Percentiles rank a stretch among this genome's conserved stretches.
Conservation (phyloP, 108 stramenopile species). For the Seminavis robusta region DNA sequence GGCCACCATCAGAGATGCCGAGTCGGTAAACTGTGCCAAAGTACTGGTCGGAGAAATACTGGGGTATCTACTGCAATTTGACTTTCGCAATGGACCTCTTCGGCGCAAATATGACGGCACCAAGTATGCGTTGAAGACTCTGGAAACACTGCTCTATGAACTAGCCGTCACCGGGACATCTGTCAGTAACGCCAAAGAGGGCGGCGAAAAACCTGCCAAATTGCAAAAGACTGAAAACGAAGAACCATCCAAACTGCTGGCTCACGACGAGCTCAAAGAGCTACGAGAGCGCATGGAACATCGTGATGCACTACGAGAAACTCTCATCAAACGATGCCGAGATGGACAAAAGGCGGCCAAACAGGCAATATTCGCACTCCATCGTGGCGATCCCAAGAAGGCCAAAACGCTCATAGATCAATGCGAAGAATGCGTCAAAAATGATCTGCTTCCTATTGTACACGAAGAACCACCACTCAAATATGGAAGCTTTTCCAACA, state of each 20-base stretch:
- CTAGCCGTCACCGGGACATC: slow-evolving; percentile 54
- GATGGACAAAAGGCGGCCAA: slow-evolving; percentile 93
- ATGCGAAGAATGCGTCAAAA: slow-evolving; percentile 61
- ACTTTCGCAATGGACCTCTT: slow-evolving; percentile 92
- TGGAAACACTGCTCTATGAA: slow-evolving; percentile 90
- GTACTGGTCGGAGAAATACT: slow-evolving; percentile 50
- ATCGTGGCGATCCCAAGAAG: slow-evolving; percentile 61
- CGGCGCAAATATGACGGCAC: slow-evolving; percentile 84
- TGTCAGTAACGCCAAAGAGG: slow-evolving; percentile 5
- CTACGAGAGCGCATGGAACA: slow-evolving; percentile 70
- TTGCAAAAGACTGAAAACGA: slow-evolving; percentile 6
- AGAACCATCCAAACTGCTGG: slow-evolving; percentile 1
- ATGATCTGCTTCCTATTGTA: slow-evolving; percentile 69
- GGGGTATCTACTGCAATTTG: slow-evolving; percentile 71
- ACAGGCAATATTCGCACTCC: slow-evolving; percentile 88
- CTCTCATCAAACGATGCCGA: slow-evolving; percentile 83
- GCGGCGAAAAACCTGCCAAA: slow-evolving; percentile 15
- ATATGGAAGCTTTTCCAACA: slow-evolving; percentile 64
- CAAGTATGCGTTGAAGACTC: slow-evolving; percentile 48
- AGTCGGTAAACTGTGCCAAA: slow-evolving; percentile 46
- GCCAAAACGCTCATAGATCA: slow-evolving; percentile 51
- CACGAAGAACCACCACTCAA: slow-evolving; percentile 77
- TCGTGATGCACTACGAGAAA: slow-evolving; percentile 80
- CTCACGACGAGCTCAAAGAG: slow-evolving; percentile 45
- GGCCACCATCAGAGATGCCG: slow-evolving; percentile 50